Conservation (phyloP, 305 asterid species). For the Ilex paraguariensis region DNA sequence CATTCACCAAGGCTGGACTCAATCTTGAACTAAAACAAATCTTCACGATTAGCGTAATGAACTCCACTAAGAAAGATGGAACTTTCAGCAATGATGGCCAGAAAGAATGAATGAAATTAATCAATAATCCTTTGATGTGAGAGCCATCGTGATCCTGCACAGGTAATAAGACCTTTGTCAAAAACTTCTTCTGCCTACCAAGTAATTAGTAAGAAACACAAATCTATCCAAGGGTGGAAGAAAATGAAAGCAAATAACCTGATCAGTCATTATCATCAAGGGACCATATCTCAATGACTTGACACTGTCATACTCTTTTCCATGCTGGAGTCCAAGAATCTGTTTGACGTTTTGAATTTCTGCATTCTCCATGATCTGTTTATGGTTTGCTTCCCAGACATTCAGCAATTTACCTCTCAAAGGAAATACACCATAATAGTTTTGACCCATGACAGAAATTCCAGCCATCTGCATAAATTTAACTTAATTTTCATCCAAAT, state of each 20-base stretch:
- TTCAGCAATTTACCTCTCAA: conserved; percentile 90
- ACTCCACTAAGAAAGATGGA: conserved; percentile 80
- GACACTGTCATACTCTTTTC: conserved; percentile 61
- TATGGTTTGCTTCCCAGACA: conserved; percentile 90
- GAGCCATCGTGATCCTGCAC: conserved; percentile 98
- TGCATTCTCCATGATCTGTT: conserved; percentile 71
- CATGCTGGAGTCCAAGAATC: conserved; percentile 93
- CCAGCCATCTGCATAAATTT: conserved; percentile 74
- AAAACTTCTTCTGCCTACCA: too few relatives aligned
- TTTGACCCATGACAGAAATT: conserved; percentile 74
- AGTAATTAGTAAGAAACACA: neutral
- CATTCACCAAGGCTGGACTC: neutral
- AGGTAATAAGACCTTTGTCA: neutral
- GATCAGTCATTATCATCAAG: conserved; percentile 99
- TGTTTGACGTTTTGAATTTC: conserved; percentile 82
- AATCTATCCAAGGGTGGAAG: neutral
- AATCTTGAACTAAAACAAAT: conserved; percentile 19
- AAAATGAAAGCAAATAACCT: conserved; percentile 35
- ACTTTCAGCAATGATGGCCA: conserved; percentile 93
- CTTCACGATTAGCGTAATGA: conserved; percentile 93
- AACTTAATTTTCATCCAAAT: conserved; percentile 7
- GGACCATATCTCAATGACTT: conserved; percentile 91
- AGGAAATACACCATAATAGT: conserved; percentile 88
- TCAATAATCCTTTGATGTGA: conserved; percentile 88
- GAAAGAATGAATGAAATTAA: conserved; percentile 85